Conservation (phyloP, 176 grass and related monocot genomes). For the Triticum monococcum region DNA sequence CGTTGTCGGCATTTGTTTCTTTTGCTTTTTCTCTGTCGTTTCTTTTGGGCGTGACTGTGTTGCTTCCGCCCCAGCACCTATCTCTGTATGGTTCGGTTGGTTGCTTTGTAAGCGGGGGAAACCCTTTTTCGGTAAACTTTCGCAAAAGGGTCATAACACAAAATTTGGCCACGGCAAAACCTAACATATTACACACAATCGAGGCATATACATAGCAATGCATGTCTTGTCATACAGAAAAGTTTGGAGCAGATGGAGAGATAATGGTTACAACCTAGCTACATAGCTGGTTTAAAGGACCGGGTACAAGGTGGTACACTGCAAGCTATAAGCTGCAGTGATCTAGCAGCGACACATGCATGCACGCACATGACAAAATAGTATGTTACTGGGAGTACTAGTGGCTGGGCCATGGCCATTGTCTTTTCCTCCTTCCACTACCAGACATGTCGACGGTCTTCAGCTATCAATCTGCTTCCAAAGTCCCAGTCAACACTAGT, state of each 20-base stretch:
- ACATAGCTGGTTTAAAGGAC: background rate
- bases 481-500: slow-evolving; percentile 28
- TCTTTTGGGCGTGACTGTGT: no score
- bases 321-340: slow-evolving; percentile 19
- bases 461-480: slow-evolving; percentile 15
- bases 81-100: no score
- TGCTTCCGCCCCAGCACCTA: no score
- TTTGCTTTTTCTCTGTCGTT: no score
- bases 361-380: slow-evolving; percentile 9
- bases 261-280: background rate
- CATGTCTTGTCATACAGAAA: slow-evolving; percentile 30
- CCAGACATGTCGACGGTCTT: slow-evolving; percentile 25
- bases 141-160: no score
- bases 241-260: background rate
- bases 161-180: background rate
- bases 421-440: background rate
- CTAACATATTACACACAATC: background rate
- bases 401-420: slow-evolving; percentile 2
- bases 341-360: slow-evolving; percentile 25
- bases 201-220: slow-evolving; percentile 16
- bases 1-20: no score
- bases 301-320: slow-evolving; percentile 16
- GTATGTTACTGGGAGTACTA: background rate
- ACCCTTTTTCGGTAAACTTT: no score
- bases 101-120: no score